Percentiles rank a stretch among this genome's conserved stretches.
Evolutionary conservation across 306 rosid species (phyloP).

Genomic region (Castanea sativa): DNA sequence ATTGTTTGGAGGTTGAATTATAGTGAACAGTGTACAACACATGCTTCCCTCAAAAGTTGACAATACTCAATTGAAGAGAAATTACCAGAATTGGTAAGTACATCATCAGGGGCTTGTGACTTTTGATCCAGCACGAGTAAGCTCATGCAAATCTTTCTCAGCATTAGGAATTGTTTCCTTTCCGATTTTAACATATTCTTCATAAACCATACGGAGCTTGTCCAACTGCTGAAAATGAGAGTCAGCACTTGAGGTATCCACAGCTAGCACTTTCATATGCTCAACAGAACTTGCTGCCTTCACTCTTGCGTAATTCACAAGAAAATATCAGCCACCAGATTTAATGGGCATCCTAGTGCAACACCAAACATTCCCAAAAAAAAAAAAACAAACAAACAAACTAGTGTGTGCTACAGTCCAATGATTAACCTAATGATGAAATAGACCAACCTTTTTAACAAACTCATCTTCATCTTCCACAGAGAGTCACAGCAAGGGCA

Average conservation of each 20-base stretch:
- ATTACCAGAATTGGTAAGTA: conserved; percentile 33
- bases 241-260: conserved; percentile 65
- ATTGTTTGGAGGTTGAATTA: background rate
- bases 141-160: conserved; percentile 66
- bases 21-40: background rate
- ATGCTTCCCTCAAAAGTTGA: conserved; percentile 3
- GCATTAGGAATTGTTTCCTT: conserved; percentile 73
- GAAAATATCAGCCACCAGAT: conserved; percentile 11
- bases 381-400: background rate
- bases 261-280: conserved; percentile 67
- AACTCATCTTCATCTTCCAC: conserved; percentile 85
- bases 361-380: background rate
- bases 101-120: conserved; percentile 82
- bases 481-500: conserved; percentile 97
- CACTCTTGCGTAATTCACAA: conserved; percentile 66
- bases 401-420: background rate
- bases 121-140: conserved; percentile 59
- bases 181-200: conserved; percentile 73
- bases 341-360: background rate
- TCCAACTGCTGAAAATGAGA: conserved; percentile 87
- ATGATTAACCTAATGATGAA: conserved; percentile 8
- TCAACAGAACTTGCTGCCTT: conserved; percentile 77
- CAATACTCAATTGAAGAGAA: background rate
- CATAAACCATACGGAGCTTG: conserved; percentile 75
- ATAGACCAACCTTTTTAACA: conserved; percentile 70